Evolutionary conservation across 1,284 basidiomycete species (phyloP).

Genomic region (Ceratobasidium sp.): DNA sequence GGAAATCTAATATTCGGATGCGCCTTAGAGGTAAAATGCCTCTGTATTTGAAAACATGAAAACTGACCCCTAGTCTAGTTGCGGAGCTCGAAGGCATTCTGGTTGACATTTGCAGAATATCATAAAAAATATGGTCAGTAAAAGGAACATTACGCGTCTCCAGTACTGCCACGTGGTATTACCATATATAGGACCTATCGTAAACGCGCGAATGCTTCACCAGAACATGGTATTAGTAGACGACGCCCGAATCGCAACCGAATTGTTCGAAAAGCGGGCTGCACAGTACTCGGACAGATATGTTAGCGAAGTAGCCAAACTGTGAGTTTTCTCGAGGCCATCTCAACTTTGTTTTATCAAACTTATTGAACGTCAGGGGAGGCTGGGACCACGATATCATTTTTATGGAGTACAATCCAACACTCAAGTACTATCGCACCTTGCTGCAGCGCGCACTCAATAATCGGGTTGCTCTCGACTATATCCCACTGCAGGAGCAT

Average conservation of each 20-base stretch:
- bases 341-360: neutral
- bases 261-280: slow-evolving; percentile 37
- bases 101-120: slow-evolving; percentile 15
- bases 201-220: slow-evolving; percentile 25
- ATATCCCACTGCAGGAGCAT: slow-evolving; percentile 32
- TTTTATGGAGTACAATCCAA: slow-evolving; percentile 21
- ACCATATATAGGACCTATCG: slow-evolving; percentile 10
- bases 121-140: slow-evolving; percentile 19
- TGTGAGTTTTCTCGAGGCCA: neutral
- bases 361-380: neutral
- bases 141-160: neutral
- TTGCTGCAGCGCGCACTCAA: slow-evolving; percentile 42
- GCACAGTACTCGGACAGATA: slow-evolving; percentile 37
- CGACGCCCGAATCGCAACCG: slow-evolving; percentile 23
- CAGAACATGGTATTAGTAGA: slow-evolving; percentile 22
- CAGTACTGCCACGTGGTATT: neutral
- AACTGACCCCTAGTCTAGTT: too few species aligned
- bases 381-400: slow-evolving; percentile 40
- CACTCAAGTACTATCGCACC: slow-evolving; percentile 37
- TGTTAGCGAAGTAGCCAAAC: slow-evolving; percentile 20
- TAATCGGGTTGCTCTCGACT: slow-evolving; percentile 38
- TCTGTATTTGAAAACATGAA: too few species aligned
- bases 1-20: slow-evolving; percentile 36
- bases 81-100: too few species aligned
- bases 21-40: slow-evolving; percentile 32